A percentile compares a stretch with the other conserved stretches of the same genome.
phyloP scores from a whole-genome alignment of 2,329 filamentous ascomycete species.

The Aspergillus phoenicis region DNA sequence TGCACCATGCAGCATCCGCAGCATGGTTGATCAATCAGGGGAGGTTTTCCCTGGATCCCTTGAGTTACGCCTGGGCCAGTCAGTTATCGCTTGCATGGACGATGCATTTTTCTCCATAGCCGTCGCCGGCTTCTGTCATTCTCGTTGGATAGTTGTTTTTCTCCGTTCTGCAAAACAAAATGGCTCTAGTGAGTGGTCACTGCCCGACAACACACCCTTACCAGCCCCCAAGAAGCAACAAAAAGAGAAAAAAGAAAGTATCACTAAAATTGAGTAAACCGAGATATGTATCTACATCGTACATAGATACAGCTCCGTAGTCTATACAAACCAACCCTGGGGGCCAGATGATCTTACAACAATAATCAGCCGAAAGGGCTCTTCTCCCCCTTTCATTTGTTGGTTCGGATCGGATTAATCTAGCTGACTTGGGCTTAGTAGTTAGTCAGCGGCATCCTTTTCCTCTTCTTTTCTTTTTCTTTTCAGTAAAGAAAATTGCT shows the following conservation, averaged over 20 bases:
- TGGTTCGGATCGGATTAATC: not conserved
- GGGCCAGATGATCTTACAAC: no score
- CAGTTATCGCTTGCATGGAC: constrained; percentile 8
- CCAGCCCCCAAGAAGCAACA: not conserved
- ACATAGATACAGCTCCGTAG: not conserved
- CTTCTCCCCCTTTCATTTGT: no score
- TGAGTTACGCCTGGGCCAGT: not conserved
- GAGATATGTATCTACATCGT: not conserved
- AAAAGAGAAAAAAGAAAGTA: not conserved
- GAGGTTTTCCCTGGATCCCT: not conserved
- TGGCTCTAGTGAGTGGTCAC: not conserved
- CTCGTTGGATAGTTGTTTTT: constrained; percentile 4
- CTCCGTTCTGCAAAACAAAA: constrained; percentile 8
- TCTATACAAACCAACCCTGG: not conserved
- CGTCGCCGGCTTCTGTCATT: not conserved
- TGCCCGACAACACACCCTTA: not conserved
- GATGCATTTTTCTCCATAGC: not conserved
- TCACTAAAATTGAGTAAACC: no score
- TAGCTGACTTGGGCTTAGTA: not conserved
- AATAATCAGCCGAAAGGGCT: no score
- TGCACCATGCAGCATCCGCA: not conserved
- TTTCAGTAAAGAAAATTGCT: not conserved
- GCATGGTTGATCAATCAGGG: constrained; percentile 8
- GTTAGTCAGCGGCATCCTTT: constrained; percentile 15
- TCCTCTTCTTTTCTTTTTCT: constrained; percentile 11